Conservation (phyloP, 208 protist genomes). For the Wallacemonas rigidus region DNA sequence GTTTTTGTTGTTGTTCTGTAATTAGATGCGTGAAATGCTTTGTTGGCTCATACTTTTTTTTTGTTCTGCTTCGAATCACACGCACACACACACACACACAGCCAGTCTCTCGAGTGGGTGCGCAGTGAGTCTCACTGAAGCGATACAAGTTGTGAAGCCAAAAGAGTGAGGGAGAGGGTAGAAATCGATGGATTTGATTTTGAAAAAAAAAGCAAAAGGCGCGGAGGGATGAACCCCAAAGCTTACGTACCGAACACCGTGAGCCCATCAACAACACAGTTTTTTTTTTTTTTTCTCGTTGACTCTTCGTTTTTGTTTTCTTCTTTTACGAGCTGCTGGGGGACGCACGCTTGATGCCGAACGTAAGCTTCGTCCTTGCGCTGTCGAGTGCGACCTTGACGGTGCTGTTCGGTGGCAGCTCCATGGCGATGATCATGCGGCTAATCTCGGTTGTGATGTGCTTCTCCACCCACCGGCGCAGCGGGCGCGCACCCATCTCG, state of each 20-base stretch:
- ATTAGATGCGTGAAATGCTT: too few species aligned
- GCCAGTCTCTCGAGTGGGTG: too few species aligned
- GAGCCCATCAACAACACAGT: not conserved
- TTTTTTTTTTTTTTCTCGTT: not conserved
- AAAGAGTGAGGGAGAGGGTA: too few species aligned
- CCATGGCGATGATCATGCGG: slow-evolving; percentile 80
- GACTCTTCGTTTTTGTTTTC: slow-evolving; percentile 5
- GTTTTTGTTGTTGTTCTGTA: not conserved
- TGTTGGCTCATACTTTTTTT: too few species aligned
- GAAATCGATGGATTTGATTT: too few species aligned
- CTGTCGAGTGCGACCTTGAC: slow-evolving; percentile 55
- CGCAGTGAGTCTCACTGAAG: too few species aligned
- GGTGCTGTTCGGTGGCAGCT: slow-evolving; percentile 73
- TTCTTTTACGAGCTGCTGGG: not conserved
- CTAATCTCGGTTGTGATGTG: slow-evolving; percentile 89
- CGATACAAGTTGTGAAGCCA: too few species aligned
- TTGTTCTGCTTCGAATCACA: too few species aligned
- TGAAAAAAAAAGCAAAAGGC: too few species aligned
- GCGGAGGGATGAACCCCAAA: too few species aligned
- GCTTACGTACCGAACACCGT: too few species aligned
- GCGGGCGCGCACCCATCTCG: slow-evolving; percentile 90
- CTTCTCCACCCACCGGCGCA: slow-evolving; percentile 89
- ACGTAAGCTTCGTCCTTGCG: slow-evolving; percentile 45
- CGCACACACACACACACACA: too few species aligned
- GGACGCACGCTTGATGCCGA: slow-evolving; percentile 58